These are phyloP conservation scores for sorghum (Sorghum bicolor) DNA, from an alignment of 176 grass and related monocot genomes.

Conservation along the genomic window Sorghum_bicolor_NCBIv3 NC_012870.2:70219501-70220000, in stretches of 20 bases:
- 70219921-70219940: neutral
- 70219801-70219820: neutral
- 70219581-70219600: neutral
- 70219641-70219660: conserved; percentile 71
- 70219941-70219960: neutral
- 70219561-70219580: neutral
- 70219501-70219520: neutral
- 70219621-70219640: conserved; percentile 71
- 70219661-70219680: conserved; percentile 58
- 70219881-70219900: neutral
- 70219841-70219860: neutral
- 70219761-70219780: neutral
- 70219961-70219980: neutral
- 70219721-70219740: neutral
- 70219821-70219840: neutral
- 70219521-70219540: neutral
- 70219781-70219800: too few species aligned
- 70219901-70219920: neutral
- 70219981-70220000: conserved; percentile 8
- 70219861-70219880: neutral
- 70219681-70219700: conserved; percentile 55
- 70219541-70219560: too few species aligned
- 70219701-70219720: neutral
- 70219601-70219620: neutral
- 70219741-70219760: neutral